Conservation (phyloP, 108 stramenopile species). For the Heterococcus sp. region DNA sequence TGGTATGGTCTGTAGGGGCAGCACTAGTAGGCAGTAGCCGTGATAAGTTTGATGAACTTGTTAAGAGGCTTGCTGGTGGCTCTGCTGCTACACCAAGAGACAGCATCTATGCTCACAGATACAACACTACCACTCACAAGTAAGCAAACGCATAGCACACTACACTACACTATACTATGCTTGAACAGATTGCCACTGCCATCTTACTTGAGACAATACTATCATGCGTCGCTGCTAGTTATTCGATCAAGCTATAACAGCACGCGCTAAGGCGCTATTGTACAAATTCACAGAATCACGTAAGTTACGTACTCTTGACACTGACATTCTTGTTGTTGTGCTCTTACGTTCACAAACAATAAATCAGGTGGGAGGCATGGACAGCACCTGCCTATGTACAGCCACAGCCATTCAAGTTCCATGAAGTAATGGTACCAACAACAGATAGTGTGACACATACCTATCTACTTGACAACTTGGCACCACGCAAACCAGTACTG, state of each 20-base stretch:
- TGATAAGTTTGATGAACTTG: conserved; percentile 55
- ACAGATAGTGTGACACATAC: conserved; percentile 64
- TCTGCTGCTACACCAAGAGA: conserved; percentile 47
- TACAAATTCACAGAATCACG: too few relatives aligned
- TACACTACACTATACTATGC: too few relatives aligned
- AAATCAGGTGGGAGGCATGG: conserved; percentile 64
- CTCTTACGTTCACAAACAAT: too few relatives aligned
- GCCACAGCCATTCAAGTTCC: conserved; percentile 63
- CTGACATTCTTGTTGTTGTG: too few relatives aligned
- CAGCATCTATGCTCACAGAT: conserved; percentile 55
- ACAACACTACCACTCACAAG: conserved; percentile 41
- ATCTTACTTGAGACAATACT: too few relatives aligned
- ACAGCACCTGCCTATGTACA: conserved; percentile 55
- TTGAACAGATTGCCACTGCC: too few relatives aligned
- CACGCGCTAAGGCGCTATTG: too few relatives aligned
- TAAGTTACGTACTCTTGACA: too few relatives aligned
- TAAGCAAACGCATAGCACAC: too few relatives aligned
- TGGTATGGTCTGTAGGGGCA: conserved; percentile 65
- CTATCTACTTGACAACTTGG: conserved; percentile 53
- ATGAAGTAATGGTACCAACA: conserved; percentile 68
- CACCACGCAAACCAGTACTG: conserved; percentile 60
- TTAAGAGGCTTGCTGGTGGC: conserved; percentile 40
- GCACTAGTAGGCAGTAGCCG: conserved; percentile 48
- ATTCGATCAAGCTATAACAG: too few relatives aligned
- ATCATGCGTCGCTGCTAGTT: too few relatives aligned